phyloP scores from a whole-genome alignment of 2,329 filamentous ascomycete species.

The Pseudogymnoascus sp. region DNA sequence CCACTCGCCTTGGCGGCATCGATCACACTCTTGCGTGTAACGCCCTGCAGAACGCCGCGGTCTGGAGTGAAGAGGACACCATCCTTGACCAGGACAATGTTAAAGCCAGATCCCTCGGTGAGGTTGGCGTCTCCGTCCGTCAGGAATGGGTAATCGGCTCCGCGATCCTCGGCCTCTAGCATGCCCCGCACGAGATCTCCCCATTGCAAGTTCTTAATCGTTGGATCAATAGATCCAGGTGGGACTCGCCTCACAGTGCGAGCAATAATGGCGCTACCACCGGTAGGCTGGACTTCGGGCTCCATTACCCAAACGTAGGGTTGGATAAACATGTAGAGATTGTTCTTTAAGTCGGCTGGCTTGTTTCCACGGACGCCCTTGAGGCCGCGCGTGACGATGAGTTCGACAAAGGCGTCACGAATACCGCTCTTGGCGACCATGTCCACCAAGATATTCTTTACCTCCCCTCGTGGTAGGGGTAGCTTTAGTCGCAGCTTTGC shows the following conservation, averaged over 20 bases:
- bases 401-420: constrained; percentile 40
- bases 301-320: constrained; percentile 45
- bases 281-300: constrained; percentile 33
- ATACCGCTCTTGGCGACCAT: constrained; percentile 41
- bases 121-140: constrained; percentile 42
- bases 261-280: constrained; percentile 37
- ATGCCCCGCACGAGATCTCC: constrained; percentile 39
- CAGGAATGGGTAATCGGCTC: constrained; percentile 40
- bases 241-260: constrained; percentile 38
- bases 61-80: constrained; percentile 38
- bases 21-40: constrained; percentile 41
- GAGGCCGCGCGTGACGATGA: constrained; percentile 43
- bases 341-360: constrained; percentile 31
- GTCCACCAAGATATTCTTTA: constrained; percentile 33
- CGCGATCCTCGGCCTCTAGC: constrained; percentile 40
- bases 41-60: constrained; percentile 39
- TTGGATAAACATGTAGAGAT: constrained; percentile 40
- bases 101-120: constrained; percentile 43
- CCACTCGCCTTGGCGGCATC: constrained; percentile 32
- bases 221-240: constrained; percentile 41
- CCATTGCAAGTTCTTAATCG: constrained; percentile 45
- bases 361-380: constrained; percentile 32
- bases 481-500: constrained; percentile 37
- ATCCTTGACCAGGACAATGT: constrained; percentile 39
- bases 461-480: constrained; percentile 33